phyloP scores from a whole-genome alignment of 805 yeast genomes.

The Brettanomyces anomalus region DNA sequence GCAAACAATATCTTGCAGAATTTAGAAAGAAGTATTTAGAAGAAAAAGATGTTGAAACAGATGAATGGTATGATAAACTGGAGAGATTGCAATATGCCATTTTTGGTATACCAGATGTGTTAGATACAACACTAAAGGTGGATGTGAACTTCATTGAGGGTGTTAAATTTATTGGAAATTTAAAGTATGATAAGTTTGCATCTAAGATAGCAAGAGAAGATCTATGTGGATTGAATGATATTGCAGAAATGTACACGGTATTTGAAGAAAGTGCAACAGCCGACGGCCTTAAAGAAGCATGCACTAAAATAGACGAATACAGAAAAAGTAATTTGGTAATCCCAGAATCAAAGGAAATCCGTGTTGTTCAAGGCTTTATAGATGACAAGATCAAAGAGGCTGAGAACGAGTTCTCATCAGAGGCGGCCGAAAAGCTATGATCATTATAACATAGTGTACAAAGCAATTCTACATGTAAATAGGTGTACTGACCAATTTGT shows the following conservation, averaged over 20 bases:
- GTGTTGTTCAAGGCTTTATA: conserved; percentile 27
- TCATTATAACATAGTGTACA: too few relatives aligned
- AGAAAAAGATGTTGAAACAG: conserved; percentile 43
- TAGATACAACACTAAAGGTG: conserved; percentile 47
- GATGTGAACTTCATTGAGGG: conserved; percentile 60
- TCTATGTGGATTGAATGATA: conserved; percentile 32
- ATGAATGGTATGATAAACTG: conserved; percentile 56
- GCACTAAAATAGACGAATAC: conserved; percentile 26
- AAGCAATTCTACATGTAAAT: too few relatives aligned
- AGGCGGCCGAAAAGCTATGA: neutral
- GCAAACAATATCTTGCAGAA: conserved; percentile 41
- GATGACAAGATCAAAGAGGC: conserved; percentile 22
- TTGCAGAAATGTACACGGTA: conserved; percentile 27
- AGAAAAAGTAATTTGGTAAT: conserved; percentile 23
- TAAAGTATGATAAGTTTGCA: conserved; percentile 50
- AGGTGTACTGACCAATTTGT: too few relatives aligned
- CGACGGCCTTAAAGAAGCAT: conserved; percentile 27
- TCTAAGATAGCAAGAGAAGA: conserved; percentile 29
- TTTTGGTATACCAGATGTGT: conserved; percentile 73
- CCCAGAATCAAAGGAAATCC: conserved; percentile 27
- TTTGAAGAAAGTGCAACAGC: conserved; percentile 29
- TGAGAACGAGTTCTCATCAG: conserved; percentile 5
- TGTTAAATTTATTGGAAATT: conserved; percentile 54
- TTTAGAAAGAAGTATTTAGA: conserved; percentile 52
- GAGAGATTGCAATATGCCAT: conserved; percentile 74